Percentiles rank a stretch among this genome's conserved stretches.
phyloP scores from a whole-genome alignment of 176 grass and related monocot species.

The Phoenix dactylifera region DNA sequence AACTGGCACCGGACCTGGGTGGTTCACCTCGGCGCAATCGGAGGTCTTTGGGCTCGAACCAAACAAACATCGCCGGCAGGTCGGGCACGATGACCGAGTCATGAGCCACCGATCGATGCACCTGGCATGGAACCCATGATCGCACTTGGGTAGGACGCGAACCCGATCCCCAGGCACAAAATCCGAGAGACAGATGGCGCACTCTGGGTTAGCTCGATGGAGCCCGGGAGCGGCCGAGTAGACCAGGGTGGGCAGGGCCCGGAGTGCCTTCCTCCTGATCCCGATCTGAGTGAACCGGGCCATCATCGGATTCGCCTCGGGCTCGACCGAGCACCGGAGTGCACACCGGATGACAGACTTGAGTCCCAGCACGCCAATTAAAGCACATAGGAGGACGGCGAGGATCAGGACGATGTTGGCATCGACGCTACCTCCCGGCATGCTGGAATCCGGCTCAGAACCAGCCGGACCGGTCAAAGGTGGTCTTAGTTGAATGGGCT shows the following conservation, averaged over 20 bases:
- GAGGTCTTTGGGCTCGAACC: conserved; percentile 35
- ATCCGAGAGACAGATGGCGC: conserved; percentile 68
- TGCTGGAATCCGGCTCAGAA: not conserved
- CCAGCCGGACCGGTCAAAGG: not conserved
- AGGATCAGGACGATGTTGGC: conserved; percentile 77
- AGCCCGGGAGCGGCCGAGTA: conserved; percentile 43
- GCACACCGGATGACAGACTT: conserved; percentile 63
- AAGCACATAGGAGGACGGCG: conserved; percentile 58
- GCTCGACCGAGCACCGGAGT: conserved; percentile 42
- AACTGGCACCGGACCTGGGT: not conserved
- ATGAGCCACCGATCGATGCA: conserved; percentile 91
- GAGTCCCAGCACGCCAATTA: conserved; percentile 70
- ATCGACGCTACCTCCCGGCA: conserved; percentile 33
- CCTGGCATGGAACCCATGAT: conserved; percentile 73
- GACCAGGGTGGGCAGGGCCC: conserved; percentile 54
- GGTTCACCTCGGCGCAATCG: conserved; percentile 30
- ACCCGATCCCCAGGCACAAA: conserved; percentile 64
- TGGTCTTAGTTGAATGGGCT: conserved; percentile 33
- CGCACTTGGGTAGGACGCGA: conserved; percentile 72
- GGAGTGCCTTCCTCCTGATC: conserved; percentile 52
- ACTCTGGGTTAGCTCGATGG: conserved; percentile 40
- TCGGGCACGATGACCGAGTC: conserved; percentile 63
- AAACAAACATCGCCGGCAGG: conserved; percentile 51
- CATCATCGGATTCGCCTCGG: conserved; percentile 19
- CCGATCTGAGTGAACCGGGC: conserved; percentile 37